phyloP scores from a whole-genome alignment of 2,329 filamentous ascomycete species.

The Ophiostoma sp. region DNA sequence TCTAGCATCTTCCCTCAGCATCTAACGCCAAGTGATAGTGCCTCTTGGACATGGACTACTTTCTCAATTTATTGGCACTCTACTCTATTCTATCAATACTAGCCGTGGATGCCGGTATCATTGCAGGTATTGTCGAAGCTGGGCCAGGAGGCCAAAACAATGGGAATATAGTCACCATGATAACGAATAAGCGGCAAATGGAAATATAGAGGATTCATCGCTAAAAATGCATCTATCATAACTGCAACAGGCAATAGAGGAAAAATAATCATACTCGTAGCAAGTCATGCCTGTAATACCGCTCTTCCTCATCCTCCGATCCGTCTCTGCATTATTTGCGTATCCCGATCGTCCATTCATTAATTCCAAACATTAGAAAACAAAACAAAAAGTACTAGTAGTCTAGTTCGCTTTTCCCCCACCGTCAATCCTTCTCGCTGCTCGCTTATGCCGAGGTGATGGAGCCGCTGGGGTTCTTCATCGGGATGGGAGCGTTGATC shows the following conservation, averaged over 20 bases:
- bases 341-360: background rate
- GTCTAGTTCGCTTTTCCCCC: constrained; percentile 7
- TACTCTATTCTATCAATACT: no score
- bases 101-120: no score
- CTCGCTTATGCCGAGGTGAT: constrained; percentile 18
- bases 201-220: background rate
- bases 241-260: background rate
- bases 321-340: background rate
- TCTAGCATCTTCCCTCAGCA: no score
- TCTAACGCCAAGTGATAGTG: no score
- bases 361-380: constrained; percentile 5
- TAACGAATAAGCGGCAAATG: background rate
- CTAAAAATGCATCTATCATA: background rate
- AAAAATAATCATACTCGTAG: background rate
- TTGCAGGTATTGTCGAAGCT: no score
- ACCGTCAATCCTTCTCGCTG: background rate
- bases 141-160: no score
- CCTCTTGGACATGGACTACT: no score
- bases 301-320: background rate
- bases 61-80: no score
- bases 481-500: constrained; percentile 23
- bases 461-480: constrained; percentile 24
- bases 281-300: background rate
- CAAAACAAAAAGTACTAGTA: background rate
- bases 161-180: no score